A percentile compares a stretch with the other conserved stretches of the same genome.
phyloP scores from a whole-genome alignment of 257 asterid species.

The Nicotiana obtusifolia region DNA sequence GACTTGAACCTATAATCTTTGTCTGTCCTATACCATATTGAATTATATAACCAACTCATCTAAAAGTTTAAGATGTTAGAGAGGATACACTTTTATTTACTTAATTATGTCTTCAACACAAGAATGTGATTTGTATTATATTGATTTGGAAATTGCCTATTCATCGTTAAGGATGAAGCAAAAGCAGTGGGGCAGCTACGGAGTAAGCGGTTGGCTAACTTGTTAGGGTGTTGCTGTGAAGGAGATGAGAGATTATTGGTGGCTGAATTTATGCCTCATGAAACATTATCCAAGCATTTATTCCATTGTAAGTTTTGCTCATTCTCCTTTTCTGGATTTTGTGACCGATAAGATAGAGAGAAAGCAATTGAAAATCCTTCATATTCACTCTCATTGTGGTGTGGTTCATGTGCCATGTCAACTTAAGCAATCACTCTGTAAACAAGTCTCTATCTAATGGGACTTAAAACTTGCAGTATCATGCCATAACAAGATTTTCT shows the following conservation, averaged over 20 bases:
- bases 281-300: slow-evolving; percentile 41
- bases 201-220: slow-evolving; percentile 38
- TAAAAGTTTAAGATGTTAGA: not conserved
- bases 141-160: not conserved
- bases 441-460: not conserved
- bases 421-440: not conserved
- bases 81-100: not conserved
- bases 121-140: not conserved
- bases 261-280: slow-evolving; percentile 47
- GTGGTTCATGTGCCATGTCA: not conserved
- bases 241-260: slow-evolving; percentile 43
- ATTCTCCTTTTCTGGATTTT: not conserved
- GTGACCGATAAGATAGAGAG: not conserved
- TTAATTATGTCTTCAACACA: not conserved
- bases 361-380: not conserved
- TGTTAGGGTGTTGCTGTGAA: slow-evolving; percentile 42
- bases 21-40: not conserved
- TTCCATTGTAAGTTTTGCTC: slow-evolving; percentile 36
- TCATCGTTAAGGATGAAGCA: slow-evolving; percentile 34
- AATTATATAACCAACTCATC: not conserved
- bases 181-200: slow-evolving; percentile 40
- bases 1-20: not conserved
- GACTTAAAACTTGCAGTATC: not conserved
- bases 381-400: not conserved
- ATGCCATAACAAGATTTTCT: not conserved